These are phyloP conservation scores for Pythium aphanidermatum DNA, from an alignment of 352 stramenopile genomes.

Conservation along the genomic window DNA sequence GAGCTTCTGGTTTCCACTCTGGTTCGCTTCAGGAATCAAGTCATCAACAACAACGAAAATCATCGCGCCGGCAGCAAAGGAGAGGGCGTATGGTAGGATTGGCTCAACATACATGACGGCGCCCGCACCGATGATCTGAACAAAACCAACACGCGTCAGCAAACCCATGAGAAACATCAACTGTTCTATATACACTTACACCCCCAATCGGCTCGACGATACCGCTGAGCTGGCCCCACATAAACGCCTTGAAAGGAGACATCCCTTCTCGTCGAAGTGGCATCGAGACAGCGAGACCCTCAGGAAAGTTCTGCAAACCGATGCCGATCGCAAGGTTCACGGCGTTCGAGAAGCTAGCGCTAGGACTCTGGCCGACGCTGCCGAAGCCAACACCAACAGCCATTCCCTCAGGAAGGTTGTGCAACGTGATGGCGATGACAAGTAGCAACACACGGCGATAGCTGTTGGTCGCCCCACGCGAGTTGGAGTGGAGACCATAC, in stretches of 20 bases:
- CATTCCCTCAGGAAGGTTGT: slow-evolving; percentile 89
- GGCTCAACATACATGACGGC: slow-evolving; percentile 83
- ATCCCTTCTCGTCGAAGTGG: slow-evolving; percentile 80
- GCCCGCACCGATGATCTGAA: slow-evolving; percentile 72
- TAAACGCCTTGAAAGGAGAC: slow-evolving; percentile 77
- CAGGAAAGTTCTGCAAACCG: slow-evolving; percentile 87
- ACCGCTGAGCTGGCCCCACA: slow-evolving; percentile 87
- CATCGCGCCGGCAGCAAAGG: slow-evolving; percentile 88
- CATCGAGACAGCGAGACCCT: slow-evolving; percentile 87
- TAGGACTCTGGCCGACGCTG: slow-evolving; percentile 61
- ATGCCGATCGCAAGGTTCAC: slow-evolving; percentile 87
- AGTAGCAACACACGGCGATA: slow-evolving; percentile 79
- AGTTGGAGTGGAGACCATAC: slow-evolving; percentile 20
- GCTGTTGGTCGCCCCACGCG: slow-evolving; percentile 23
- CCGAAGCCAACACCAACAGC: slow-evolving; percentile 88
- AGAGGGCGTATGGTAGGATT: slow-evolving; percentile 87
- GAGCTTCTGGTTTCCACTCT: slow-evolving; percentile 87
- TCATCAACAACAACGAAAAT: slow-evolving; percentile 91
- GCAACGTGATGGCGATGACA: slow-evolving; percentile 87
- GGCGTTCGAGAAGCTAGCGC: slow-evolving; percentile 72
- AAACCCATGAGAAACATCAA: background rate
- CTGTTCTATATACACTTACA: slow-evolving; percentile 30
- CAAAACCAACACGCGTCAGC: slow-evolving; percentile 3
- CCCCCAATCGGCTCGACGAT: slow-evolving; percentile 86
- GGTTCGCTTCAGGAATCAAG: slow-evolving; percentile 84